These are phyloP conservation scores for Ophiostoma australiae DNA, from an alignment of 2,329 filamentous ascomycete species.

Conservation along the genomic window DNA sequence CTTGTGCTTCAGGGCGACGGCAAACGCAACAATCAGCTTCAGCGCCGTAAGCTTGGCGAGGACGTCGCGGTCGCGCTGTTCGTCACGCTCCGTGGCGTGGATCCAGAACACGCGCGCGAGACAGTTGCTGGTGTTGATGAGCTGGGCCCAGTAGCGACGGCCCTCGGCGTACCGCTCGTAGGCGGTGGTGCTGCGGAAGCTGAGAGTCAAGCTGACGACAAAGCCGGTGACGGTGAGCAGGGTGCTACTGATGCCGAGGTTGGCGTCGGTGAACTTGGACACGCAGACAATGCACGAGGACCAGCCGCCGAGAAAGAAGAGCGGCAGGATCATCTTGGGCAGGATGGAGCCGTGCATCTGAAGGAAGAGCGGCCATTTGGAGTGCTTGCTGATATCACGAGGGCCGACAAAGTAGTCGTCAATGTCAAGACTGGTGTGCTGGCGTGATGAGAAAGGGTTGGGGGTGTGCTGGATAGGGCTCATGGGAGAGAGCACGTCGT, in stretches of 20 bases:
- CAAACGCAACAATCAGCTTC: conserved; percentile 65
- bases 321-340: conserved; percentile 68
- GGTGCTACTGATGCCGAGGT: conserved; percentile 55
- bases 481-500: not conserved
- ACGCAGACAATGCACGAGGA: conserved; percentile 56
- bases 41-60: conserved; percentile 62
- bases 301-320: conserved; percentile 61
- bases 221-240: conserved; percentile 77
- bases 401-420: conserved; percentile 53
- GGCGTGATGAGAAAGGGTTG: conserved; percentile 34
- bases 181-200: conserved; percentile 71
- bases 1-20: conserved; percentile 66
- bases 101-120: conserved; percentile 80
- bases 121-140: conserved; percentile 58
- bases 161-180: conserved; percentile 62
- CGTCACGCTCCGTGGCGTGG: conserved; percentile 58
- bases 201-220: conserved; percentile 70
- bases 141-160: conserved; percentile 52
- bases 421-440: conserved; percentile 36
- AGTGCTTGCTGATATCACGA: conserved; percentile 65
- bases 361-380: conserved; percentile 72
- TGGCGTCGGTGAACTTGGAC: conserved; percentile 28
- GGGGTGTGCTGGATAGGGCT: conserved; percentile 25
- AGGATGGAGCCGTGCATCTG: conserved; percentile 68
- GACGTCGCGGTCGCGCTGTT: conserved; percentile 57